These are phyloP conservation scores for Begonia peltatifolia DNA, from an alignment of 306 rosid genomes.

Conservation along the genomic window DNA sequence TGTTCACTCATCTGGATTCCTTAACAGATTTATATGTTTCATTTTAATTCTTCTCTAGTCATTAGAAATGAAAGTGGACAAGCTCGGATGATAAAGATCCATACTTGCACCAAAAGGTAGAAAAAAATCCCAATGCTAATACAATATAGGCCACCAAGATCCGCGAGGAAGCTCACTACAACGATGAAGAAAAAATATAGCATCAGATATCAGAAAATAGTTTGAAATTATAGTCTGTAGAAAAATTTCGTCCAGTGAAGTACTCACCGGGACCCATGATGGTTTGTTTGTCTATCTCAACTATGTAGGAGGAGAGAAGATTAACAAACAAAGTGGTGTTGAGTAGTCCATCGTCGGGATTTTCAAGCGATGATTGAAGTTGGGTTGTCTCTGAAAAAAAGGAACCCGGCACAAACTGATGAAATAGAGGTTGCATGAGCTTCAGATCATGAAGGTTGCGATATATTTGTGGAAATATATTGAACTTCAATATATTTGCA, in stretches of 20 bases:
- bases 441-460: constrained; percentile 46
- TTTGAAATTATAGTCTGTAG: constrained; percentile 5
- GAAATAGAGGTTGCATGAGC: constrained; percentile 87
- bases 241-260: constrained; percentile 8
- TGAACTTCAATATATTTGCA: constrained; percentile 65
- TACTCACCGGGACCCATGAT: constrained; percentile 78
- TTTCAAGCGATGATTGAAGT: constrained; percentile 71
- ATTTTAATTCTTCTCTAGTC: no score
- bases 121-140: constrained; percentile 73
- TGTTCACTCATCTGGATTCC: no score
- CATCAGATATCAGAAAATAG: constrained; percentile 10
- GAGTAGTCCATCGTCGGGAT: constrained; percentile 51
- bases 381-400: constrained; percentile 37
- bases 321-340: constrained; percentile 70
- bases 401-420: constrained; percentile 89
- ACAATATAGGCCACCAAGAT: constrained; percentile 95
- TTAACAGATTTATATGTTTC: no score
- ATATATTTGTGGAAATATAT: constrained; percentile 70
- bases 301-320: constrained; percentile 72
- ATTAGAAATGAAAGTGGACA: no score
- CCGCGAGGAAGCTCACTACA: constrained; percentile 97
- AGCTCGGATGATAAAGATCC: constrained; percentile 4
- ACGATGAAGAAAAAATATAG: constrained; percentile 7
- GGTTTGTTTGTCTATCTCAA: constrained; percentile 61
- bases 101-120: constrained; percentile 76